phyloP scores from a whole-genome alignment of 2,329 filamentous ascomycete species.

The Verruconis gallopava region DNA sequence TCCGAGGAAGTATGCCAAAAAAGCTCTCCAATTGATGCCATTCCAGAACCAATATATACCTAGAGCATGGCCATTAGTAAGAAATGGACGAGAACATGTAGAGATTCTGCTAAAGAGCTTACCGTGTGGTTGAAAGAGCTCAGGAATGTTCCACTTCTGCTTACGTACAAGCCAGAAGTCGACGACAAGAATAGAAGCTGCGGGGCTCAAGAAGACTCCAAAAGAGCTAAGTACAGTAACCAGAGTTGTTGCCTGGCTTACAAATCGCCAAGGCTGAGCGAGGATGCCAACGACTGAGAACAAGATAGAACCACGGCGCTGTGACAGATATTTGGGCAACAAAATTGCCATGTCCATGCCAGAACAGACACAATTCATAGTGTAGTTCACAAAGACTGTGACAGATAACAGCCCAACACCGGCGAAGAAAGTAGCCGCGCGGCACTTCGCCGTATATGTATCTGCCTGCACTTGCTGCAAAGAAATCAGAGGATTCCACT shows the following conservation, averaged over 20 bases:
- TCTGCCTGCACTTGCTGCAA: conserved; percentile 15
- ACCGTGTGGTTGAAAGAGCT: conserved; percentile 15
- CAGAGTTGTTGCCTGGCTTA: conserved; percentile 15
- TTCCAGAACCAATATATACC: conserved; percentile 17
- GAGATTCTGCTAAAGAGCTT: too few species aligned
- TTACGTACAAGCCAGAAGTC: conserved; percentile 18
- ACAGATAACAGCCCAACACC: conserved; percentile 17
- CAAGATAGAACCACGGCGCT: conserved; percentile 16
- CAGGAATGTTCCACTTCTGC: conserved; percentile 16
- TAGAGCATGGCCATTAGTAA: too few species aligned
- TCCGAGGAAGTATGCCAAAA: conserved; percentile 16
- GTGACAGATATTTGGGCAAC: conserved; percentile 13
- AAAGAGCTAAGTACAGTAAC: conserved; percentile 18
- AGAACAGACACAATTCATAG: conserved; percentile 16
- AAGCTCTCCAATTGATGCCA: conserved; percentile 17
- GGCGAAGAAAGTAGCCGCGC: conserved; percentile 20
- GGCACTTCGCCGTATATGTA: conserved; percentile 13
- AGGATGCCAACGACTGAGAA: conserved; percentile 15
- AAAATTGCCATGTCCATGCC: conserved; percentile 20
- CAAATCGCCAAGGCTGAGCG: conserved; percentile 16
- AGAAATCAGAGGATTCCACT: conserved; percentile 18
- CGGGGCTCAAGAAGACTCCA: conserved; percentile 18
- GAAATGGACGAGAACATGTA: neutral
- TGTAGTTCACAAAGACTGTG: conserved; percentile 17
- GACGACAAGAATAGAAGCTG: conserved; percentile 15